Percentiles rank a stretch among this genome's conserved stretches.
Evolutionary conservation across 2,329 filamentous ascomycete genomes (phyloP).

Genomic region (Xylaria arbuscula): DNA sequence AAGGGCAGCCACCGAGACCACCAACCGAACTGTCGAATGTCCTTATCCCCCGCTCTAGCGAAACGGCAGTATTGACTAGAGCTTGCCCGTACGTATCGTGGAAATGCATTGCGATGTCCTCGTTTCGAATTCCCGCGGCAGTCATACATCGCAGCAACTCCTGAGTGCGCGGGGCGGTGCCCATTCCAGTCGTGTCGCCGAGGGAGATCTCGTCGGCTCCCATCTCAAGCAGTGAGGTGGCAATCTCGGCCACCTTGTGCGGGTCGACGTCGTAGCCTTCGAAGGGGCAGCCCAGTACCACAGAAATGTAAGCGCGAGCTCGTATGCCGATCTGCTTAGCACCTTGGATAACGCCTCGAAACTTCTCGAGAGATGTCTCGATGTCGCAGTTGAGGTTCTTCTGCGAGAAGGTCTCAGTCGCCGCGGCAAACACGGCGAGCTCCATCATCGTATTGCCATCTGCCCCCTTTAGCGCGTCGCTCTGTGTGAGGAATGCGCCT

Average conservation of each 20-base stretch:
- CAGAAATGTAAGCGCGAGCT: slow-evolving; percentile 83
- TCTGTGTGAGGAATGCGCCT: slow-evolving; percentile 62
- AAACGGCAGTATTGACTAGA: slow-evolving; percentile 72
- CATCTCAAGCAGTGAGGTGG: slow-evolving; percentile 79
- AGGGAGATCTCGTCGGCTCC: slow-evolving; percentile 92
- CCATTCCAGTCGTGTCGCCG: slow-evolving; percentile 92
- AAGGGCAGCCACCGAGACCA: slow-evolving; percentile 76
- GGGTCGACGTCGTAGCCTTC: slow-evolving; percentile 73
- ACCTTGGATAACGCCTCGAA: slow-evolving; percentile 74
- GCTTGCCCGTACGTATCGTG: slow-evolving; percentile 79
- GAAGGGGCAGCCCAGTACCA: slow-evolving; percentile 84
- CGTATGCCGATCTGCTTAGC: slow-evolving; percentile 73
- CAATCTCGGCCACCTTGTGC: slow-evolving; percentile 72
- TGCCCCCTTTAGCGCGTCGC: slow-evolving; percentile 55
- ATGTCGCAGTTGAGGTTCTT: slow-evolving; percentile 87
- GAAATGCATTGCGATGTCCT: slow-evolving; percentile 74
- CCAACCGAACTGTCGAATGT: slow-evolving; percentile 75
- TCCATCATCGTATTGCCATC: slow-evolving; percentile 67
- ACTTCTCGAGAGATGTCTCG: slow-evolving; percentile 75
- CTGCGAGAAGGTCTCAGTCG: slow-evolving; percentile 82
- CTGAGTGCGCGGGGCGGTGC: slow-evolving; percentile 63
- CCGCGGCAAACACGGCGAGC: slow-evolving; percentile 83
- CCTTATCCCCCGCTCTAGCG: slow-evolving; percentile 70
- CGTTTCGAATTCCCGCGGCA: slow-evolving; percentile 63
- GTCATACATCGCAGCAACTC: slow-evolving; percentile 61